A percentile compares a stretch with the other conserved stretches of the same genome.
These are phyloP conservation scores for Trypanosoma melophagium DNA, from an alignment of 208 protist genomes.

Conservation along the genomic window DNA sequence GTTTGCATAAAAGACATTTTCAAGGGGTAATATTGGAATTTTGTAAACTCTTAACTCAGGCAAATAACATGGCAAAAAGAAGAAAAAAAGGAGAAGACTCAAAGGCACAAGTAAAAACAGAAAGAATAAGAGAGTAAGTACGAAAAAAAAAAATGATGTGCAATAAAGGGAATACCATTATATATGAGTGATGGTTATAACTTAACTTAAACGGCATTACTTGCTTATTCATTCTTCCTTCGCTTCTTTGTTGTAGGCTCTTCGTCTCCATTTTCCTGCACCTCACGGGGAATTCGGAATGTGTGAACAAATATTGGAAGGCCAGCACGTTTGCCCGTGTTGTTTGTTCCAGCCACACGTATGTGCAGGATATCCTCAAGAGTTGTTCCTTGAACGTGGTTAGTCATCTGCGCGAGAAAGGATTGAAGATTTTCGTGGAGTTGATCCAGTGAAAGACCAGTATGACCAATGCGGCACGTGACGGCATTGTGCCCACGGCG, in stretches of 20 bases:
- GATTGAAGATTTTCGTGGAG: conserved; percentile 72
- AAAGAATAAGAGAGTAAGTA: not conserved
- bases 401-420: conserved; percentile 65
- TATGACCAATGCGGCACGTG: conserved; percentile 81
- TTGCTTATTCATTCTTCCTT: conserved; percentile 18
- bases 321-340: conserved; percentile 56
- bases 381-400: conserved; percentile 51
- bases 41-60: too few species aligned
- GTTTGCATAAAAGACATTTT: conserved; percentile 92
- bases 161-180: not conserved
- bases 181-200: not conserved
- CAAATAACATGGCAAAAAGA: conserved; percentile 2
- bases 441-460: conserved; percentile 47
- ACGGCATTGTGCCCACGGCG: conserved; percentile 76
- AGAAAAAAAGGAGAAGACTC: not conserved
- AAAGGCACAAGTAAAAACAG: not conserved
- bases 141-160: not conserved
- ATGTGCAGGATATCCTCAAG: conserved; percentile 73
- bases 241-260: conserved; percentile 16
- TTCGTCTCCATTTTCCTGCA: conserved; percentile 3
- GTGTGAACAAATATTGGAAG: conserved; percentile 74
- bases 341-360: conserved; percentile 70
- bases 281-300: conserved; percentile 43
- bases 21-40: too few species aligned
- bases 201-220: conserved; percentile 8